A percentile compares a stretch with the other conserved stretches of the same genome.
phyloP scores from a whole-genome alignment of 768 basidiomycete genomes.

The Suillus placidus region DNA sequence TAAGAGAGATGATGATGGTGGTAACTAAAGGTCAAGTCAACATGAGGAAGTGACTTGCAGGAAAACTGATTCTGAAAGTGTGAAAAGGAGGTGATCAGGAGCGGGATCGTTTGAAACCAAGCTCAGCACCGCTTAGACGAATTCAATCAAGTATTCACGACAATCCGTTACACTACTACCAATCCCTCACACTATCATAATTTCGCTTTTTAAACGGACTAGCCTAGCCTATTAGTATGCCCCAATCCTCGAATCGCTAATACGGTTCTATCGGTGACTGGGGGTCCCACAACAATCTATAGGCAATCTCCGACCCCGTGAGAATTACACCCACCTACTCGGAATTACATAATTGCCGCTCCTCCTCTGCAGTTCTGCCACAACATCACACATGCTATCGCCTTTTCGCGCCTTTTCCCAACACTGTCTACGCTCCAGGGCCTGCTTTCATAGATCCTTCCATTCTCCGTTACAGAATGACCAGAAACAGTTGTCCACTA shows the following conservation, averaged over 20 bases:
- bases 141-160: slow-evolving; percentile 6
- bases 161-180: not conserved
- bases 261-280: slow-evolving; percentile 9
- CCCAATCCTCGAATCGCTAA: slow-evolving; percentile 10
- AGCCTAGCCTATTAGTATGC: not conserved
- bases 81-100: slow-evolving; percentile 15
- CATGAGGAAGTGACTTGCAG: slow-evolving; percentile 21
- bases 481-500: slow-evolving; percentile 25
- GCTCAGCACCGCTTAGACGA: slow-evolving; percentile 3
- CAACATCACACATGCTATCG: slow-evolving; percentile 9
- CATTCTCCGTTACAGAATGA: slow-evolving; percentile 22
- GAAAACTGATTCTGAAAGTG: not conserved
- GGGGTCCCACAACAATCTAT: slow-evolving; percentile 11
- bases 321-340: not conserved
- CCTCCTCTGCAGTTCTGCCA: not conserved
- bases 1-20: slow-evolving; percentile 14
- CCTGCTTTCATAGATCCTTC: slow-evolving; percentile 9
- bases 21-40: slow-evolving; percentile 16
- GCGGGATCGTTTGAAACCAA: slow-evolving; percentile 15
- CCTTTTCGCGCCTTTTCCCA: slow-evolving; percentile 21
- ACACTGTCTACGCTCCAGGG: not conserved
- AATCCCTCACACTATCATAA: not conserved
- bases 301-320: slow-evolving; percentile 15
- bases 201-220: slow-evolving; percentile 10
- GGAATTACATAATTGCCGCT: slow-evolving; percentile 1